A percentile compares a stretch with the other conserved stretches of the same genome.
Conservation (phyloP, 1,284 basidiomycete species). For the Amylostereum chailletii region DNA sequence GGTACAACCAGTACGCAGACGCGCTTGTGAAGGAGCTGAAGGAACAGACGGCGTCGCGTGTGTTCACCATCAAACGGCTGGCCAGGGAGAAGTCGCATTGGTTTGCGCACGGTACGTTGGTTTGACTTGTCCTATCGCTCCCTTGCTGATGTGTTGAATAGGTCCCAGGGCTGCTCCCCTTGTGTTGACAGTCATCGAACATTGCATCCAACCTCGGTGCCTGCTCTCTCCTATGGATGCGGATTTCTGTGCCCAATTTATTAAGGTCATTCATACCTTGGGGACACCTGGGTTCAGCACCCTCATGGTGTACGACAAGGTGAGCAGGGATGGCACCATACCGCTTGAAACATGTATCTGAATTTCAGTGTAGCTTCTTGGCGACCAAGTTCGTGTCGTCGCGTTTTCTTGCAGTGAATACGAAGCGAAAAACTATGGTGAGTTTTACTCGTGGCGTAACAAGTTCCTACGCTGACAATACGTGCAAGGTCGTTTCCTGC, state of each 20-base stretch:
- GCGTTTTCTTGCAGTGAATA: constrained; percentile 93
- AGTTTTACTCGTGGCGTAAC: constrained; percentile 9
- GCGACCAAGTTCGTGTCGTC: constrained; percentile 76
- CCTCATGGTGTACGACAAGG: constrained; percentile 80
- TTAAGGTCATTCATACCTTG: constrained; percentile 79
- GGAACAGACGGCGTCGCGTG: constrained; percentile 64
- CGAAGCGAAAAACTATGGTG: constrained; percentile 93
- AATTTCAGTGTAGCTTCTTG: constrained; percentile 49
- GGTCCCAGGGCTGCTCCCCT: constrained; percentile 44
- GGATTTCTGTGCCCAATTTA: constrained; percentile 87
- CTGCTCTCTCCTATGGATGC: constrained; percentile 94
- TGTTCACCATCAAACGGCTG: constrained; percentile 70
- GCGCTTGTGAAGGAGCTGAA: constrained; percentile 63
- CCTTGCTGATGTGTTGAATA: constrained; percentile 9
- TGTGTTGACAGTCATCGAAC: constrained; percentile 67
- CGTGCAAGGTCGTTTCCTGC: constrained; percentile 70
- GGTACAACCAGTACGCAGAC: constrained; percentile 48
- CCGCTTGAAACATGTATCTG: no score
- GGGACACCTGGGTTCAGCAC: constrained; percentile 87
- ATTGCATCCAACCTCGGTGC: constrained; percentile 90
- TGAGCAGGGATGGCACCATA: constrained; percentile 18
- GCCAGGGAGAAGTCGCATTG: constrained; percentile 79
- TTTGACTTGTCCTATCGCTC: background rate
- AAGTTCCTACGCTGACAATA: background rate
- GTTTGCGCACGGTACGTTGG: constrained; percentile 63